phyloP scores from a whole-genome alignment of 2,329 filamentous ascomycete genomes.

The Phialemoniopsis sp. region DNA sequence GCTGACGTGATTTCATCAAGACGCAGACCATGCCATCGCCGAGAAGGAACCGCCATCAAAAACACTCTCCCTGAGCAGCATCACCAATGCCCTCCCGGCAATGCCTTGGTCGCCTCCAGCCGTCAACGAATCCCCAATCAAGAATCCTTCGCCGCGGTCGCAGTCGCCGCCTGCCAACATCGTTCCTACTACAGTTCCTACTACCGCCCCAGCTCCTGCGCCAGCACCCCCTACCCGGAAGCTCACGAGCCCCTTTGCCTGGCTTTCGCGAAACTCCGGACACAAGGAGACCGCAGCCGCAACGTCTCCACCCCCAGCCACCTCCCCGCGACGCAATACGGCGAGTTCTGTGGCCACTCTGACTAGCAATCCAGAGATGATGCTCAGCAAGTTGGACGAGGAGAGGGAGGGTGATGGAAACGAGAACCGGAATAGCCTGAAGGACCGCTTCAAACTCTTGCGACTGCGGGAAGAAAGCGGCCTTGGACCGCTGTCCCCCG shows the following conservation, averaged over 20 bases:
- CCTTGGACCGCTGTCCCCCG: slow-evolving; percentile 45
- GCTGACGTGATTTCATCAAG: too few relatives aligned
- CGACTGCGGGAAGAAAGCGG: slow-evolving; percentile 70
- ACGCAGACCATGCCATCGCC: slow-evolving; percentile 1
- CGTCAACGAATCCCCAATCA: slow-evolving; percentile 32
- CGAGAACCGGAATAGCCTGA: slow-evolving; percentile 59
- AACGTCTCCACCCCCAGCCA: slow-evolving; percentile 47
- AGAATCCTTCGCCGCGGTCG: too few relatives aligned
- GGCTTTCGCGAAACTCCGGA: slow-evolving; percentile 68
- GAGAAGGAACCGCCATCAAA: slow-evolving; percentile 44
- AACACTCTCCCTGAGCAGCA: slow-evolving; percentile 62
- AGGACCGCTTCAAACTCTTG: slow-evolving; percentile 75
- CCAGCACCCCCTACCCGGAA: slow-evolving; percentile 53
- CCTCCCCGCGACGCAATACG: slow-evolving; percentile 64
- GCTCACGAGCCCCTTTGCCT: slow-evolving; percentile 82
- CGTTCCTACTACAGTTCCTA: slow-evolving; percentile 22
- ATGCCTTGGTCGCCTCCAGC: slow-evolving; percentile 65
- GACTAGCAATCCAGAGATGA: slow-evolving; percentile 77
- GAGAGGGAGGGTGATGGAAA: slow-evolving; percentile 49
- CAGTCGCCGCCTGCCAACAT: slow-evolving; percentile 27
- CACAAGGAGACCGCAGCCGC: slow-evolving; percentile 49
- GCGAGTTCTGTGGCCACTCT: slow-evolving; percentile 75
- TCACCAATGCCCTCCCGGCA: slow-evolving; percentile 68
- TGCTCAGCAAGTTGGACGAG: slow-evolving; percentile 72
- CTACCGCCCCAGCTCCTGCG: slow-evolving; percentile 29